Conservation (phyloP, 176 grass and related monocot species). For the Carex littledalei region DNA sequence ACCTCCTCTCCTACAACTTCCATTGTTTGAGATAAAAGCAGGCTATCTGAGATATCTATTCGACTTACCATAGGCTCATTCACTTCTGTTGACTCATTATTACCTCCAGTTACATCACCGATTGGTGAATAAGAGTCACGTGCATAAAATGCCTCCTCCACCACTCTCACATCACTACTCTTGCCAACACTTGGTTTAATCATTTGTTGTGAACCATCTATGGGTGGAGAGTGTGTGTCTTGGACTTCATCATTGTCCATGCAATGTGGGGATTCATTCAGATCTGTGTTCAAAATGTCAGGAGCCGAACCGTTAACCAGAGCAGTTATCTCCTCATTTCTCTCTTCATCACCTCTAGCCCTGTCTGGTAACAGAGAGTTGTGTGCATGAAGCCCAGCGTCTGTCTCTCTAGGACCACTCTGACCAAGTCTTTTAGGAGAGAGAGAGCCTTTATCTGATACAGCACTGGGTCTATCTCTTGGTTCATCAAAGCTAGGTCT, state of each 20-base stretch:
- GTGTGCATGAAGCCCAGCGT: not conserved
- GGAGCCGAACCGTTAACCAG: not conserved
- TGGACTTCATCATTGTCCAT: constrained; percentile 19
- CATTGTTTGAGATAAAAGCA: not conserved
- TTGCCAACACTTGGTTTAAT: constrained; percentile 1
- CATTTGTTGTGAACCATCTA: not conserved
- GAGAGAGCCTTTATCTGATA: not conserved
- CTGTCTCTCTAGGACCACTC: not conserved
- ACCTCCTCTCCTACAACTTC: constrained; percentile 5
- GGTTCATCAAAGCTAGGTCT: not conserved
- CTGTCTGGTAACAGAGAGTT: not conserved
- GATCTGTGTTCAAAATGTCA: not conserved
- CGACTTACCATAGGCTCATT: not conserved
- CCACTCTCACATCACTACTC: not conserved
- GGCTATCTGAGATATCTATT: not conserved
- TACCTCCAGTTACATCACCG: not conserved
- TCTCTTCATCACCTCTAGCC: not conserved
- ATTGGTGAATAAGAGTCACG: constrained; percentile 27
- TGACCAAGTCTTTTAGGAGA: not conserved
- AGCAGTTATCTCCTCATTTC: not conserved
- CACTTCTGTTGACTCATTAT: not conserved
- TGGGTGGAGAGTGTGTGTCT: not conserved
- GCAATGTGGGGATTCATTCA: not conserved
- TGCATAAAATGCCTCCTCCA: not conserved
- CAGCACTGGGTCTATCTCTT: not conserved